Evolutionary conservation across 345 rosid genomes (phyloP), one percentile per base, ranked within the genome.

Genomic region (Populus deltoides): DNA sequence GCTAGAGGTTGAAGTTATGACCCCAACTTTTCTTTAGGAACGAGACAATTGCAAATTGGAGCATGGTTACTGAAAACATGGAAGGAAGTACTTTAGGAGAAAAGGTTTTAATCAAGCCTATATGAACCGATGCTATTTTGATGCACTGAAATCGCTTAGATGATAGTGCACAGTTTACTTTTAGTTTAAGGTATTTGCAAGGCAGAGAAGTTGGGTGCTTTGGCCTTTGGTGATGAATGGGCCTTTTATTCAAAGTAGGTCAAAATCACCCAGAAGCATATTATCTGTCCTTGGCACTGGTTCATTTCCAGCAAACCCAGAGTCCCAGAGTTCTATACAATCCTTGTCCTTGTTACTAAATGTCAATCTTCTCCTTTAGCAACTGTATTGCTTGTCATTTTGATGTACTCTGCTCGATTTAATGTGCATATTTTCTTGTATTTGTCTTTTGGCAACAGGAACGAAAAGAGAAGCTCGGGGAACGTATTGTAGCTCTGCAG

Each of bases 401-500:
- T 36, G 3, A 6, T 41, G n/a, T 20, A 13, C 38, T 5, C 12
- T 67, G 33, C 41, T 20, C 31, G 70, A 27, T 39, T 49, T 39
- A 20, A 65, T 53, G 20, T 71, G 77, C 36, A 71, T 55, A 66
- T 33, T 65, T 66, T 31, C 45, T 57, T 74, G 36, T 75, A 61
- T 80, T 78, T 86, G 63, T 47, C 65, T 73, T 71, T 53, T 80
- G 83, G 70, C 49, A 83, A 74, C 72, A 93, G 94, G 97, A 93
- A 82, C 87, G 90, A 83, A 96, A 96, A 77, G 98, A 91, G 86
- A 96, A 96, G 83, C 77, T 93, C 4, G 94, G 99, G 70, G 98
- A 93, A 75, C 90, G 92, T 29, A 90, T 96, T 38, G 87, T 89
- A 47, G 90, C 94, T 83, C 88, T 96, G 82, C 99, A 93, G 83